Base-by-base conservation (phyloP, 352 stramenopile genomes). In the Phytopythium montanum region DNA sequence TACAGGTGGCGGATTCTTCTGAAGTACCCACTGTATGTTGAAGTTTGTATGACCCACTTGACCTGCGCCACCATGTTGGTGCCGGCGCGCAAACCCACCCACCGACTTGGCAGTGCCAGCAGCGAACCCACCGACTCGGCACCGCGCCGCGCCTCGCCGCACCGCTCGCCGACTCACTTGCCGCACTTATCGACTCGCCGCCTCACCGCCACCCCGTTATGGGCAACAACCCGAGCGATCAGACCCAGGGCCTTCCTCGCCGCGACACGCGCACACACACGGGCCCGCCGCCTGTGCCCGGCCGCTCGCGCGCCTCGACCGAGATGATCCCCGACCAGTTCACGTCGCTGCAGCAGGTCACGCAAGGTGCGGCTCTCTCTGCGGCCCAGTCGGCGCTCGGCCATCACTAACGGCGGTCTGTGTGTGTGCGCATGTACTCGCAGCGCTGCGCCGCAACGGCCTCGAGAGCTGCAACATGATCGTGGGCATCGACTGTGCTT, bases 381-480 rank as follows among this genome's bases (percentile, higher is more conserved):
- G 42, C 56, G 31, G 36, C 0, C 12, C 13, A 21, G 1, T 31
- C 29, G 29, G 29, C 9, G 29, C 5, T 34, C 29, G 29, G 9
- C 5, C 29, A 9, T 34, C 29, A 9, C 29, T 34, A 9, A 34
- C 29, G 29, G 9, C 4, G 29, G 29, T 13, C 36, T 42, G 6
- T 42, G 12, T 42, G 36, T 42, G 36, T 42, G 36, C 2, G 19
- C 13, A n/a, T 10, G 7, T 39, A 14, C 18, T 39, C 9, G 23
- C 61, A 76, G 85, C 78, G n/a, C 76, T 95, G 45, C 72, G 85
- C 25, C 65, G 70, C 28, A 81, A 87, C 41, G 87, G 87, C 7
- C 77, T 96, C 51, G 85, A 94, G 68, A 91, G 79, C 59, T 90
- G 81, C 73, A 94, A 96, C 59, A 66, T 96, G 26, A 90, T 96